phyloP scores from a whole-genome alignment of 768 basidiomycete genomes.

The Tylopilus felleus region DNA sequence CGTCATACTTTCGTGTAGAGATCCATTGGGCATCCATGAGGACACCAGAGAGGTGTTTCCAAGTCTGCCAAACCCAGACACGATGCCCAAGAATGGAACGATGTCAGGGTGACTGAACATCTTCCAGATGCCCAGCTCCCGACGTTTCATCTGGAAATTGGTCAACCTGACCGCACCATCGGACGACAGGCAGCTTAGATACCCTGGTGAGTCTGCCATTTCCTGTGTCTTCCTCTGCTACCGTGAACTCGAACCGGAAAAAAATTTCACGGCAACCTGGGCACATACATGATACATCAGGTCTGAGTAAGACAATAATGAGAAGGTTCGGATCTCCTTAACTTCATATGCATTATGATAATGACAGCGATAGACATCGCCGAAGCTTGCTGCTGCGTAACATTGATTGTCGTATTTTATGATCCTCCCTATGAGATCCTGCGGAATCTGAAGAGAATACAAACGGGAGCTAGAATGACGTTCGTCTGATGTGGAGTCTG shows the following conservation, averaged over 20 bases:
- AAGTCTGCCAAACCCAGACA: conserved; percentile 4
- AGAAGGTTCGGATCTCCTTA: conserved; percentile 1
- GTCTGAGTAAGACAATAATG: not conserved
- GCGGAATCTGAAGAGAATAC: not conserved
- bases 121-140: conserved; percentile 14
- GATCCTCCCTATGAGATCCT: conserved; percentile 5
- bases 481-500: too few species aligned
- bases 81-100: conserved; percentile 12
- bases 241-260: conserved; percentile 9
- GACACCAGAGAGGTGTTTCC: conserved; percentile 8
- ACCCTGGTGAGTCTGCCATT: conserved; percentile 3
- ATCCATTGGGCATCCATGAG: conserved; percentile 11
- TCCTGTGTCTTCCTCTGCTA: not conserved
- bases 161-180: not conserved
- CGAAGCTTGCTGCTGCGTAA: conserved; percentile 4
- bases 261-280: conserved; percentile 9
- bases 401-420: not conserved
- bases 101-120: conserved; percentile 7
- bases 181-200: not conserved
- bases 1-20: not conserved
- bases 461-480: too few species aligned
- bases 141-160: conserved; percentile 8
- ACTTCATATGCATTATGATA: not conserved
- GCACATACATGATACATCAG: not conserved
- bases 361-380: conserved; percentile 4